These are phyloP conservation scores for Benincasa hispida DNA, from an alignment of 306 rosid genomes.

Conservation along the genomic window DNA sequence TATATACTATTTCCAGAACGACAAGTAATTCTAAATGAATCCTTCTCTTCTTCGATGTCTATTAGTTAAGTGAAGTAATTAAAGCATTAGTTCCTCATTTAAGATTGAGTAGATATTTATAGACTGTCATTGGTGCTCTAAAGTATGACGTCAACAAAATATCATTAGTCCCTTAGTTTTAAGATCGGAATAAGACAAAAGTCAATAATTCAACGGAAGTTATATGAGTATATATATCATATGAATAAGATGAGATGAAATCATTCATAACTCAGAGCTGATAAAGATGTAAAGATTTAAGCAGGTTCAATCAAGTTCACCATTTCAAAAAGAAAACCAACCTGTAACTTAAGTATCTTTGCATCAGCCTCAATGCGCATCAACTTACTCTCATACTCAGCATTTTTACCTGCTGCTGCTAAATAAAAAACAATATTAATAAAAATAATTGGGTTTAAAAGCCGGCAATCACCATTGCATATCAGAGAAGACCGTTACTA, in stretches of 20 bases:
- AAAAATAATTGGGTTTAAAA: not conserved
- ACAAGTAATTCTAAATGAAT: not conserved
- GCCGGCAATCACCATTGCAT: not conserved
- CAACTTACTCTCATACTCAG: slow-evolving; percentile 48
- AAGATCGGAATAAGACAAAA: not conserved
- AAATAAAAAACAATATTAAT: not conserved
- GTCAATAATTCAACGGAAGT: not conserved
- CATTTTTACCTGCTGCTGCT: slow-evolving; percentile 40
- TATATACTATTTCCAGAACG: not conserved
- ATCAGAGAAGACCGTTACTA: not conserved
- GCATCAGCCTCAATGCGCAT: slow-evolving; percentile 84
- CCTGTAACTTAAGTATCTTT: slow-evolving; percentile 86
- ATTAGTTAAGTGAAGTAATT: not conserved
- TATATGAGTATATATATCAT: not conserved
- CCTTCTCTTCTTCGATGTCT: not conserved
- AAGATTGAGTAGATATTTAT: not conserved
- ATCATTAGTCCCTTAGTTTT: not conserved
- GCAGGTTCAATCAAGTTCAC: slow-evolving; percentile 5
- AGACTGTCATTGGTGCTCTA: not conserved
- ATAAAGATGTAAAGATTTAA: not conserved
- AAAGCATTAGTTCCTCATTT: not conserved
- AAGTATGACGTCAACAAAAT: not conserved
- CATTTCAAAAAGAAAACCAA: slow-evolving; percentile 12
- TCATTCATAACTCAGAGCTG: not conserved
- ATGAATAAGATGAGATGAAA: not conserved